Conservation (phyloP, 2,329 filamentous ascomycete species). For the Eurotiales sp. region DNA sequence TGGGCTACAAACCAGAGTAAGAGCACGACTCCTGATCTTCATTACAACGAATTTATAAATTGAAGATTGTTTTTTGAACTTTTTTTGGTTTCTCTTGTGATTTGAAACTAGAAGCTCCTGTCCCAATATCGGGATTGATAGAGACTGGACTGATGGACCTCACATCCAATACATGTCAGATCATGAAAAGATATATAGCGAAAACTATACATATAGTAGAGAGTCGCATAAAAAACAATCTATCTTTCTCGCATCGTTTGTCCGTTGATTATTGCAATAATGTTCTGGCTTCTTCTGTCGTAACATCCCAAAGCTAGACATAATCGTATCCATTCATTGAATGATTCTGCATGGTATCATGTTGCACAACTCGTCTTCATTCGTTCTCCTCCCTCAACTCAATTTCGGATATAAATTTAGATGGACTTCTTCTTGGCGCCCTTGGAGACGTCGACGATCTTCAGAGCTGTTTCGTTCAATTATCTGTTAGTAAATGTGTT, state of each 20-base stretch:
- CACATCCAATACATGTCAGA: background rate
- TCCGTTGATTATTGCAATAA: background rate
- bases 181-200: background rate
- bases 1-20: conserved; percentile 29
- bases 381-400: background rate
- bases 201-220: background rate
- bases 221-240: background rate
- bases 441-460: conserved; percentile 45
- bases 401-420: conserved; percentile 26
- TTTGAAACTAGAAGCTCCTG: conserved; percentile 1
- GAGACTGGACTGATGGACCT: conserved; percentile 2
- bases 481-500: conserved; percentile 20
- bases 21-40: no score
- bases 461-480: conserved; percentile 34
- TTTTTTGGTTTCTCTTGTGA: conserved; percentile 10
- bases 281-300: conserved; percentile 2
- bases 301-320: background rate
- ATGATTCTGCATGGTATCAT: conserved; percentile 1
- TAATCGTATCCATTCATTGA: background rate
- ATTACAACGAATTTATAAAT: no score
- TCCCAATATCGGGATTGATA: background rate
- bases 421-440: conserved; percentile 44
- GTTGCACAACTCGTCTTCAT: background rate
- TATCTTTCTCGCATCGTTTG: background rate
- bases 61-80: conserved; percentile 13